These are phyloP conservation scores for Otatea glauca DNA, from an alignment of 176 grass and related monocot species.

Conservation along the genomic window DNA sequence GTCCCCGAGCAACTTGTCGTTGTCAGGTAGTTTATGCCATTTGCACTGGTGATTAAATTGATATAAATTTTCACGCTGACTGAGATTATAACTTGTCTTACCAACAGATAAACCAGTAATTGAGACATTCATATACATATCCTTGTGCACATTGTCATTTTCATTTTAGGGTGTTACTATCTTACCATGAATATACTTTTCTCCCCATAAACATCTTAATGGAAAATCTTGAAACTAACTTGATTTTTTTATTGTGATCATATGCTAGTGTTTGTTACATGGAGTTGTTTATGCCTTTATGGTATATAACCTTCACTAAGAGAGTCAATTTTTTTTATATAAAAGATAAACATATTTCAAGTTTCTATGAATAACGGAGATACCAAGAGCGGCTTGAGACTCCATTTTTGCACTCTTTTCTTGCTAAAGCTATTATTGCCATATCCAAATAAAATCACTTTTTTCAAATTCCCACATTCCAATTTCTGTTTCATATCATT, in stretches of 20 bases:
- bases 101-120: not conserved
- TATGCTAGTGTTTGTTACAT: not conserved
- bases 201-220: too few species aligned
- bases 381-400: not conserved
- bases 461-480: not conserved
- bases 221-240: not conserved
- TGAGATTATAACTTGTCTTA: not conserved
- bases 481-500: not conserved
- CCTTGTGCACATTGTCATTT: too few species aligned
- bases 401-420: slow-evolving; percentile 12
- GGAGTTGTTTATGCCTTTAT: not conserved
- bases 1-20: slow-evolving; percentile 57
- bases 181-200: too few species aligned
- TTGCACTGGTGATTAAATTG: not conserved
- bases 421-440: not conserved
- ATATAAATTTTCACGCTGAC: not conserved
- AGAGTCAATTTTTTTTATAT: not conserved
- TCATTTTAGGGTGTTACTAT: too few species aligned
- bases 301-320: not conserved
- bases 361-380: slow-evolving; percentile 9
- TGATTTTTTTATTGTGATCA: not conserved
- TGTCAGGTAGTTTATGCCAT: slow-evolving; percentile 70
- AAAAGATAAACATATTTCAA: slow-evolving; percentile 1
- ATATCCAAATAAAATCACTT: not conserved
- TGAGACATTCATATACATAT: too few species aligned